Evolutionary conservation across 192 early-diverging fungal species (phyloP), one percentile per base, ranked within the genome.

Genomic region (Lobosporangium transversale): DNA sequence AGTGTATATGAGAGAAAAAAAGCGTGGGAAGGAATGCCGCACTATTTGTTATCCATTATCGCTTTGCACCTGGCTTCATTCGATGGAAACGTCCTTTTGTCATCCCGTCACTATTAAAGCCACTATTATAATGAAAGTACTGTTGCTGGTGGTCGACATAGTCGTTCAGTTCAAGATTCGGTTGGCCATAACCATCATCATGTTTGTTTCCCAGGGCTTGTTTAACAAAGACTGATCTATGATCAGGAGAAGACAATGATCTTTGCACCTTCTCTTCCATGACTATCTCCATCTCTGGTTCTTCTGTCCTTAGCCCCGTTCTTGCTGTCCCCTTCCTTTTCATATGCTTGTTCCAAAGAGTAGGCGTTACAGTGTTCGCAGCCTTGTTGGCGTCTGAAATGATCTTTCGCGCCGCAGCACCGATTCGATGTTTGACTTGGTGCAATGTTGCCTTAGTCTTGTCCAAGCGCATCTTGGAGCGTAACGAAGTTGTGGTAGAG

Each of bases 381-480:
- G 53, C 53, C 42, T 54, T 58, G 10, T 32, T 54, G 18, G 70
- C 62, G 27, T 60, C 55, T 1, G 70, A 58, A 9, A 74, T 33
- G 1, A 70, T 40, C 0, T 48, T 49, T 4, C 32, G 37, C n/a
- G 68, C 58, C 0, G 51, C 70, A 11, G 43, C 31, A 47, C 50
- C 66, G n/a, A 74, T 23, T 4, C 57, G 45, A 17, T 51, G 48
- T 51, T 74, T 74, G 20, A 74, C 62, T 31, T 74, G 70, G 2
- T 62, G 62, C 15, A 74, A 49, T 9, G 60, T 57, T 2, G 61
- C 64, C 40, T 64, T n/a, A 40, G 37, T 40, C 37, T 74, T 20
- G 62, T 74, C 53, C 53, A 74, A 27, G 0, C 55, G 37, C 30
- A 64, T 49, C 0, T 51, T 55, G 12, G 54, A 62, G 1, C 57